Evolutionary conservation across 1,284 basidiomycete species (phyloP).

Genomic region (Butyriboletus appendiculatus): DNA sequence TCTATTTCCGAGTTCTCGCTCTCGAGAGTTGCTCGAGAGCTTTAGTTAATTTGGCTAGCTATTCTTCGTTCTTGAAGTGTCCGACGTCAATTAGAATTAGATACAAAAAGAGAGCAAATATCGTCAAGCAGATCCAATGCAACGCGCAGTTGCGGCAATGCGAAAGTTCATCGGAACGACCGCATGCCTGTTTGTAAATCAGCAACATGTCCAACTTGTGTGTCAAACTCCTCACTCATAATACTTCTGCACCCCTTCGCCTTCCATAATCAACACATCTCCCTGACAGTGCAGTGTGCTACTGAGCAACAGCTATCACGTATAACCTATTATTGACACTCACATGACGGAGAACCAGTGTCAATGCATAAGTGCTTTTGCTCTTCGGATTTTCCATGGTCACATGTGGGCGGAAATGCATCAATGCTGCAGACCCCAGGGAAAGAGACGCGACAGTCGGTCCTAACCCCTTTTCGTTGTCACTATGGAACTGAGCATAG

Average conservation of each 20-base stretch:
- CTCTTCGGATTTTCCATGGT: slow-evolving; percentile 38
- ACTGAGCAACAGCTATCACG: not conserved
- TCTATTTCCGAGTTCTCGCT: too few species aligned
- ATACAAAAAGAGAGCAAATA: not conserved
- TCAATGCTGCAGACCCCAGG: slow-evolving; percentile 67
- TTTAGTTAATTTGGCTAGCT: too few species aligned
- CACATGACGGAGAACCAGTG: slow-evolving; percentile 66
- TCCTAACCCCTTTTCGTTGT: slow-evolving; percentile 70
- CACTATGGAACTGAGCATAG: slow-evolving; percentile 70
- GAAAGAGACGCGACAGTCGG: slow-evolving; percentile 72
- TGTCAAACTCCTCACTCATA: slow-evolving; percentile 57
- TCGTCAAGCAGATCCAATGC: slow-evolving; percentile 38
- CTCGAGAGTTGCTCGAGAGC: too few species aligned
- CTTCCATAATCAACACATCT: slow-evolving; percentile 76
- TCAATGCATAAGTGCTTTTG: slow-evolving; percentile 44
- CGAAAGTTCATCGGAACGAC: slow-evolving; percentile 53
- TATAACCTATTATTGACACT: slow-evolving; percentile 26
- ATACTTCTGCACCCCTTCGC: slow-evolving; percentile 58
- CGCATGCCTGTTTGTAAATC: slow-evolving; percentile 41
- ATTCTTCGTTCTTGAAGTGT: too few species aligned
- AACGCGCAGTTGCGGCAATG: slow-evolving; percentile 55
- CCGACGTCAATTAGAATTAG: too few species aligned
- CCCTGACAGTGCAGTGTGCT: slow-evolving; percentile 46
- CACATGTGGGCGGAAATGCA: slow-evolving; percentile 65
- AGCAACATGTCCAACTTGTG: not conserved